Conservation (phyloP, 129 eudicot genomes). For the Saposhnikovia divaricata region DNA sequence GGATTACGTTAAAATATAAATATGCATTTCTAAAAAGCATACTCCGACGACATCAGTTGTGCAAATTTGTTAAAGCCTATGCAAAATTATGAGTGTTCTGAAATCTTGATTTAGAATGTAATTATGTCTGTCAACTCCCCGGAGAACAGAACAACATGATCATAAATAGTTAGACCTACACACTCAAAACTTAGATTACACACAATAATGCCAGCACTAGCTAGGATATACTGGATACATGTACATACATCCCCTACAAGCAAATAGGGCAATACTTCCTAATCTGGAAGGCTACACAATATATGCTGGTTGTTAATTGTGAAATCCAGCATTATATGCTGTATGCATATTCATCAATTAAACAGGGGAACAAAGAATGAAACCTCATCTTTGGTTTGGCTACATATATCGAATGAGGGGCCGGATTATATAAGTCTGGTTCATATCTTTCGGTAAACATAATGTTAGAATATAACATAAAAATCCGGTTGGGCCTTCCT, state of each 20-base stretch:
- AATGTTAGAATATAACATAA: no score
- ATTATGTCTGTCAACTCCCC: constrained; percentile 13
- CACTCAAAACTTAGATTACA: neutral
- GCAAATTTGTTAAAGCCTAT: neutral
- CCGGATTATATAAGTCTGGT: no score
- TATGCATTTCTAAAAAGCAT: neutral
- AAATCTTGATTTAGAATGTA: constrained; percentile 6
- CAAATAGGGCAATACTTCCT: neutral
- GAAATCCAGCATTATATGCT: no score
- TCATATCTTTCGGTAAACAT: no score
- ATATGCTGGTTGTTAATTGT: neutral
- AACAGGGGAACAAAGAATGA: neutral
- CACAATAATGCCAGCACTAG: constrained; percentile 9
- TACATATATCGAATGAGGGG: no score
- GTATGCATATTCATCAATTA: neutral
- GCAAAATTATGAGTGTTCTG: constrained; percentile 4
- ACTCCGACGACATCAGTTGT: neutral
- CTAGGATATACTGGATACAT: constrained; percentile 4
- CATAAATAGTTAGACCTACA: constrained; percentile 5
- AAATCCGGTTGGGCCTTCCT: no score
- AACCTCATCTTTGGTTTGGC: neutral
- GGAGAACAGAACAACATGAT: constrained; percentile 10
- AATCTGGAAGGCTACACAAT: neutral
- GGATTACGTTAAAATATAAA: neutral
- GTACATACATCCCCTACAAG: neutral